phyloP scores from a whole-genome alignment of 768 basidiomycete species.

The Tylopilus sp. region DNA sequence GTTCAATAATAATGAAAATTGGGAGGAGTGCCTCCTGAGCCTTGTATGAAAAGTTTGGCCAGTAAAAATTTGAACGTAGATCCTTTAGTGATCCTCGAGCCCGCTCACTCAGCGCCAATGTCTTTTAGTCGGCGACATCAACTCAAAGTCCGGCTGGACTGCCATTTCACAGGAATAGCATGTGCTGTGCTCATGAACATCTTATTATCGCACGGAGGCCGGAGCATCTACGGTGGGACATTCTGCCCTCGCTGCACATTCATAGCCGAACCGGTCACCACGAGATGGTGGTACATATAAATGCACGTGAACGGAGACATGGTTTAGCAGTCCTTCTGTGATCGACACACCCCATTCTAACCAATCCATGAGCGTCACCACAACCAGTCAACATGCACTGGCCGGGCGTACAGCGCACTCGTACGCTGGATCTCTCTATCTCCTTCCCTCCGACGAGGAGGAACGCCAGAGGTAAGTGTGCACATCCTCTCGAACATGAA shows the following conservation, averaged over 20 bases:
- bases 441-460: slow-evolving; percentile 26
- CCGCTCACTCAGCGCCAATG: too few relatives aligned
- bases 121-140: too few relatives aligned
- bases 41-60: neutral
- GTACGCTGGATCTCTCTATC: slow-evolving; percentile 16
- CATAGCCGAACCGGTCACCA: neutral
- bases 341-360: neutral
- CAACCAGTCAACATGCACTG: neutral
- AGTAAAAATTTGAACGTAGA: neutral
- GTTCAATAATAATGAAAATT: neutral
- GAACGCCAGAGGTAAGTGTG: slow-evolving; percentile 26
- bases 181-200: too few relatives aligned
- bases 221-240: too few relatives aligned
- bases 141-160: too few relatives aligned
- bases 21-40: neutral
- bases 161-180: too few relatives aligned
- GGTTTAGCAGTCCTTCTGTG: neutral
- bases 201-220: neutral
- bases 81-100: too few relatives aligned
- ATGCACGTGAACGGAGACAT: neutral
- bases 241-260: neutral
- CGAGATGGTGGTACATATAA: neutral
- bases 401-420: slow-evolving; percentile 20
- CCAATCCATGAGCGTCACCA: slow-evolving; percentile 6
- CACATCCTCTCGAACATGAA: too few relatives aligned